Evolutionary conservation across 176 grass and related monocot species (phyloP), one percentile per base, ranked within the genome.

Genomic region (sorghum (Sorghum bicolor)): DNA sequence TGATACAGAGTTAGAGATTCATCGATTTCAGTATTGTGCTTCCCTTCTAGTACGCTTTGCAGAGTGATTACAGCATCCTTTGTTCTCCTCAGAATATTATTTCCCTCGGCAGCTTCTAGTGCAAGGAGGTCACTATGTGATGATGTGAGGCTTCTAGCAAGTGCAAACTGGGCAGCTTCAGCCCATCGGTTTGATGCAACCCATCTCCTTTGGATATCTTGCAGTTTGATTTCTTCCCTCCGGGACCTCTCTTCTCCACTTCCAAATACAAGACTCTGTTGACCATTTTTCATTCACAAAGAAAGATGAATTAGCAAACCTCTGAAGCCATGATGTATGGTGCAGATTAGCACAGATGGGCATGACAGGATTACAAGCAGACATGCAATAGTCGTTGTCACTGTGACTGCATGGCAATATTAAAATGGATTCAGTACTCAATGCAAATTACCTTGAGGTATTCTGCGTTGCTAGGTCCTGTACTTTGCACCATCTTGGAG

Each of bases 401-500:
- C 60, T 30, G 29, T 14, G 16, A 68, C 25, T 43, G 36, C 12
- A 79, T 30, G 0, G n/a, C 67, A 57, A 66, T 13, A 66, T 43
- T 55, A 84, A n/a, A 41, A 71, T 71, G 20, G 41, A 64, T 38
- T 44, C 15, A 1, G 7, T 50, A 79, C 34, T 25, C 33, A 3
- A 70, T 76, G 82, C 30, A 45, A 65, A 67, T 19, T 94, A 96
- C 96, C 93, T 87, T 93, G 78, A 99, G 85, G 64, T 99, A 99
- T 89, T 99, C 89, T 62, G 96, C 91, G 69, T 99, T 99, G 81
- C 88, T 88, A 86, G 91, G 83, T 65, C 96, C 96, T 82, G 96
- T 99, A 76, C 96, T 99, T 74, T 96, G 87, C 67, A 99, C 96
- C 96, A 99, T 96, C 80, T 96, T 92, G 61, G 91, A 92, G 96